phyloP scores from a whole-genome alignment of 2,329 filamentous ascomycete genomes.

The Xylariomycetidae sp. region DNA sequence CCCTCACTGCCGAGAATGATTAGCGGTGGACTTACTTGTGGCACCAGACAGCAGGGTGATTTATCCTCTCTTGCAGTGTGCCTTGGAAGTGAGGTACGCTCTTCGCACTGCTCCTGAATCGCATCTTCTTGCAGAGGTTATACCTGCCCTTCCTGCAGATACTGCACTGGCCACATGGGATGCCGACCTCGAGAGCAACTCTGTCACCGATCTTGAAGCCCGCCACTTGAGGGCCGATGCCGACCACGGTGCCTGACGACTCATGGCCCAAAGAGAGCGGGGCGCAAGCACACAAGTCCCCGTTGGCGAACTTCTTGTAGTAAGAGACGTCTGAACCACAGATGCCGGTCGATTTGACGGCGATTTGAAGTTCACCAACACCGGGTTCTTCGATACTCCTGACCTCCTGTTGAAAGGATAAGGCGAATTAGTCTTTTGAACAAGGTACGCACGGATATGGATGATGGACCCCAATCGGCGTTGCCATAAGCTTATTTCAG shows the following conservation, averaged over 20 bases:
- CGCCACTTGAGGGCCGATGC: conserved; percentile 45
- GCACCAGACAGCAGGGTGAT: conserved; percentile 56
- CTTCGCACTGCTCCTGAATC: conserved; percentile 57
- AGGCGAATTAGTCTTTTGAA: conserved; percentile 11
- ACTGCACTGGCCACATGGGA: conserved; percentile 31
- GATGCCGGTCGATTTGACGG: conserved; percentile 60
- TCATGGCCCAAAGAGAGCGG: conserved; percentile 62
- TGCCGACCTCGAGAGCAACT: conserved; percentile 38
- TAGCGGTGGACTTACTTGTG: conserved; percentile 49
- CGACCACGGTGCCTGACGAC: conserved; percentile 52
- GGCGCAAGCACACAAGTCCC: conserved; percentile 59
- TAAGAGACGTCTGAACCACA: conserved; percentile 67
- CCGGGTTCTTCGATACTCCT: conserved; percentile 41
- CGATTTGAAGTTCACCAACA: conserved; percentile 55
- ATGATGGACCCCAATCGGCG: conserved; percentile 7
- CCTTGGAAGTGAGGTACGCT: conserved; percentile 59
- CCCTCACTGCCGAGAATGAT: not conserved
- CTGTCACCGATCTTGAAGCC: conserved; percentile 51
- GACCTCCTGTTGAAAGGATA: conserved; percentile 36
- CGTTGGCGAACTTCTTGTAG: conserved; percentile 67
- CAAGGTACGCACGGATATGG: conserved; percentile 1
- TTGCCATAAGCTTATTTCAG: conserved; percentile 13
- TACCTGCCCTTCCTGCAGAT: conserved; percentile 47
- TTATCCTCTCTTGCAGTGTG: conserved; percentile 56
- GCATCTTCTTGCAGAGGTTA: conserved; percentile 56